phyloP scores from a whole-genome alignment of 1,284 basidiomycete species.

The Schizophyllum amplum region DNA sequence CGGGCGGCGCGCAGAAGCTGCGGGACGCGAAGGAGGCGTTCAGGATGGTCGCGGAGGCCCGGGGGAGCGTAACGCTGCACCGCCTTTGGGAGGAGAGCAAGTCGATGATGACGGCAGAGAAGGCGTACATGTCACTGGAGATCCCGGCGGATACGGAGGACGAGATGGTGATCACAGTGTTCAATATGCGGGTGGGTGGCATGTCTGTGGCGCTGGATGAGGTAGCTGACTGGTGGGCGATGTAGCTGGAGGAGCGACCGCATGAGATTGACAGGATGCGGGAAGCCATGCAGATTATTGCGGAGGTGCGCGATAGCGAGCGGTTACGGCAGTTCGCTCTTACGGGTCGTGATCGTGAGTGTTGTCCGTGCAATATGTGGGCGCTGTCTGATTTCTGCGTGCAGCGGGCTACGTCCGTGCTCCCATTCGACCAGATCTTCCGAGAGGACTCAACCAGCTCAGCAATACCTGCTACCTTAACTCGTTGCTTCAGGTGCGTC shows the following conservation, averaged over 20 bases:
- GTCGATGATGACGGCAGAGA: constrained; percentile 58
- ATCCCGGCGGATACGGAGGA: constrained; percentile 68
- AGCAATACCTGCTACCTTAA: constrained; percentile 94
- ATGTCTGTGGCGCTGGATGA: background rate
- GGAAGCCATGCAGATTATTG: constrained; percentile 59
- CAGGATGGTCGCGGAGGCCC: constrained; percentile 51
- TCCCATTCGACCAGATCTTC: constrained; percentile 55
- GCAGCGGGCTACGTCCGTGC: constrained; percentile 55
- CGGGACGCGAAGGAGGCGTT: constrained; percentile 55
- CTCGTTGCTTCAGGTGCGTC: constrained; percentile 65
- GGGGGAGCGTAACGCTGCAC: constrained; percentile 41
- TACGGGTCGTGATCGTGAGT: constrained; percentile 67
- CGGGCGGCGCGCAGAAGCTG: constrained; percentile 34
- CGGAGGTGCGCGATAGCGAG: constrained; percentile 67
- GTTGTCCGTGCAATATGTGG: no score
- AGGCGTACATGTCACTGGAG: constrained; percentile 70
- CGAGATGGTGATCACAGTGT: constrained; percentile 66
- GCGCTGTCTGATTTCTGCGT: no score
- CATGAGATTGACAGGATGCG: constrained; percentile 54
- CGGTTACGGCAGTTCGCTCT: constrained; percentile 59
- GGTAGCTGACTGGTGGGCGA: constrained; percentile 4
- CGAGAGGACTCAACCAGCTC: constrained; percentile 84
- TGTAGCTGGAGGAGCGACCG: constrained; percentile 66
- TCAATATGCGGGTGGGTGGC: constrained; percentile 57
- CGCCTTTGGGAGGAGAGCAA: constrained; percentile 46